Evolutionary conservation across 768 basidiomycete species (phyloP).

Genomic region (Porphyrellus cyaneotinctus): DNA sequence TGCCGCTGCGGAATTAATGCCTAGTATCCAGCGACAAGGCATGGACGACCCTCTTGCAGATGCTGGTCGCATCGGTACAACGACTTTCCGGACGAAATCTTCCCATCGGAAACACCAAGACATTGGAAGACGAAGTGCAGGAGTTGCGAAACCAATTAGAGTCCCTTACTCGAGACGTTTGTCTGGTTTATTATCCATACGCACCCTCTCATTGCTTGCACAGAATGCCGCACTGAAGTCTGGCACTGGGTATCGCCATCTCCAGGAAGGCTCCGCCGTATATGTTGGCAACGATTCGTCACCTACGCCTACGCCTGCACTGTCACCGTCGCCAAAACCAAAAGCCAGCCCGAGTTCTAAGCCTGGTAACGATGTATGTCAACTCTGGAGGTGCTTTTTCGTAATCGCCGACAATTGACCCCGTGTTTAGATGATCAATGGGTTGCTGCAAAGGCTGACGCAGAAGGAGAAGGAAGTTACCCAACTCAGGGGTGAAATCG

Average conservation of each 20-base stretch:
- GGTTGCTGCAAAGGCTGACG: conserved; percentile 73
- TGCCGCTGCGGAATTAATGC: conserved; percentile 13
- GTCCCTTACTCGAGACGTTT: conserved; percentile 62
- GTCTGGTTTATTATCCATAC: conserved; percentile 2
- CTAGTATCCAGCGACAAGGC: conserved; percentile 50
- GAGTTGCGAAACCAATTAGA: conserved; percentile 56
- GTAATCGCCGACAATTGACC: neutral
- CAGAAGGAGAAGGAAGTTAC: conserved; percentile 84
- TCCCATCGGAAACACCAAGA: conserved; percentile 44
- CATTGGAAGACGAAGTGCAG: conserved; percentile 57
- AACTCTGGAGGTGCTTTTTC: neutral
- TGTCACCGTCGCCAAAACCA: conserved; percentile 24
- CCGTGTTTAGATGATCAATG: conserved; percentile 52
- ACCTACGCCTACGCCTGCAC: neutral
- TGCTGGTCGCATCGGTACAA: conserved; percentile 57
- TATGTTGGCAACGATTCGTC: conserved; percentile 12
- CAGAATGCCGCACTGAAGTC: conserved; percentile 11
- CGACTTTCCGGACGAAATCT: conserved; percentile 63
- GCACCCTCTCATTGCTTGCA: neutral
- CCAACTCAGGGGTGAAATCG: conserved; percentile 69
- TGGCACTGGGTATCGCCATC: neutral
- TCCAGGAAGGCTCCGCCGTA: conserved; percentile 15
- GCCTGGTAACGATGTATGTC: conserved; percentile 52
- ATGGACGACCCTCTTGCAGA: conserved; percentile 60
- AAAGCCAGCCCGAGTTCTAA: conserved; percentile 43